phyloP scores from a whole-genome alignment of 2,329 filamentous ascomycete genomes.

The Monosporascus sp. region DNA sequence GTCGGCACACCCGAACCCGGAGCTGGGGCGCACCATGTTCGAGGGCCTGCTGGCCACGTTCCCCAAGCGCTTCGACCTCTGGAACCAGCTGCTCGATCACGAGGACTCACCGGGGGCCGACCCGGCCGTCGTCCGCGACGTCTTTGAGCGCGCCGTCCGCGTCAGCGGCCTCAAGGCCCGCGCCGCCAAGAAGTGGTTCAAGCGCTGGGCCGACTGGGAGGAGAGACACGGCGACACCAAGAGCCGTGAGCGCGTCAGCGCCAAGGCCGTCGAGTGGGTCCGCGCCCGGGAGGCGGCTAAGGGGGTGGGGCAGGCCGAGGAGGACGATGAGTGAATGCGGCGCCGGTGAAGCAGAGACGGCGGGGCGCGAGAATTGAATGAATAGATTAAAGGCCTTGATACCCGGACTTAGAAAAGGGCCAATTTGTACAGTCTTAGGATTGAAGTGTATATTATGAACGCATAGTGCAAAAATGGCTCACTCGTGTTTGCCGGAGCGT shows the following conservation, averaged over 20 bases:
- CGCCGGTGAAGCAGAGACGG: slow-evolving; percentile 50
- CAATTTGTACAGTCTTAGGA: too few species aligned
- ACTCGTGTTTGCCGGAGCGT: too few species aligned
- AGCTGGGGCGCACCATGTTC: slow-evolving; percentile 91
- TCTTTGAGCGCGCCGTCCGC: slow-evolving; percentile 76
- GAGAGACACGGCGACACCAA: slow-evolving; percentile 65
- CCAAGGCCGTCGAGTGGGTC: slow-evolving; percentile 66
- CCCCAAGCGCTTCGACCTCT: slow-evolving; percentile 86
- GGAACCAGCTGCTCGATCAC: slow-evolving; percentile 86
- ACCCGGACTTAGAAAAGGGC: neutral
- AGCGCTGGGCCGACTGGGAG: slow-evolving; percentile 88
- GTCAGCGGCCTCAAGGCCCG: slow-evolving; percentile 71
- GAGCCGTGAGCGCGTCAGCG: slow-evolving; percentile 64
- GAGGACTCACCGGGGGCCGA: slow-evolving; percentile 59
- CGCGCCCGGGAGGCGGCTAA: slow-evolving; percentile 40
- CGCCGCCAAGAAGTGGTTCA: slow-evolving; percentile 83
- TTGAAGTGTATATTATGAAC: too few species aligned
- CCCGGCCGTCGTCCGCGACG: slow-evolving; percentile 54
- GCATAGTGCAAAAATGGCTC: too few species aligned
- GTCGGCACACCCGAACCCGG: slow-evolving; percentile 73
- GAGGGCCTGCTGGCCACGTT: slow-evolving; percentile 79
- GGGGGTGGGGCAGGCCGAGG: slow-evolving; percentile 19
- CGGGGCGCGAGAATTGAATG: slow-evolving; percentile 77
- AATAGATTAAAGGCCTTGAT: neutral
- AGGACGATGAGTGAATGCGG: slow-evolving; percentile 27